Base-by-base conservation (phyloP, 805 yeast species). In the Pichia nanzhaoensis region DNA sequence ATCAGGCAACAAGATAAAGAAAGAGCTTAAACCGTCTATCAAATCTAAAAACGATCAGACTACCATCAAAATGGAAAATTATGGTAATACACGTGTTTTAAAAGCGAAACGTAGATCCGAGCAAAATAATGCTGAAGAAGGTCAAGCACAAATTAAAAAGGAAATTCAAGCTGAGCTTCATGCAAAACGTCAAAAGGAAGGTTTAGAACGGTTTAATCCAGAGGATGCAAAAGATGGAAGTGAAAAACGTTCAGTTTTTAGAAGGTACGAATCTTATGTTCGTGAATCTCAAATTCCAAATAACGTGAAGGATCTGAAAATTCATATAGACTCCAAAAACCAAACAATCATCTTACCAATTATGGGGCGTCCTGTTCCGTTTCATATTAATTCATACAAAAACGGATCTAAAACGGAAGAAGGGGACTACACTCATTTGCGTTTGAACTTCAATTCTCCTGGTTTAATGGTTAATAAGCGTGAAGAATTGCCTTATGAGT, bases 341-440 rank as follows among this genome's bases (percentile, higher is more conserved):
- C 96, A 90, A 66, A 85, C 97, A 1, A 84, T 91, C 45, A 78
- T 91, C 49, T 69, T 91, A 48, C 99, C 99, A 42, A 84, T 91
- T 47, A 78, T 83, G 57, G 99, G 99, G 51, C 76, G 98, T 58
- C 97, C 98, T 1, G 98, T 93, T 42, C 99, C 99, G 20, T 91
- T 93, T 73, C 99, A 91, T 63, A 89, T 91, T 59, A 88, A 88
- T 63, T 73, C 97, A 4, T 90, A 85, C 68, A 91, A 90, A 59
- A 90, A 87, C 60, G 98, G 96, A 41, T 84, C 95, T 10, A 90
- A 89, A 59, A 87, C 83, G 52, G 99, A 93, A 59, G 98, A 93
- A 70, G 98, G 97, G 43, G 97, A 90, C 54, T 89, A 77, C 63
- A 89, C 96, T 1, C 90, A 86, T 59, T 63, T 91, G 57, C 80